Evolutionary conservation across 23 red algal species (phyloP).

Genomic region (Gracilaria caudata): DNA sequence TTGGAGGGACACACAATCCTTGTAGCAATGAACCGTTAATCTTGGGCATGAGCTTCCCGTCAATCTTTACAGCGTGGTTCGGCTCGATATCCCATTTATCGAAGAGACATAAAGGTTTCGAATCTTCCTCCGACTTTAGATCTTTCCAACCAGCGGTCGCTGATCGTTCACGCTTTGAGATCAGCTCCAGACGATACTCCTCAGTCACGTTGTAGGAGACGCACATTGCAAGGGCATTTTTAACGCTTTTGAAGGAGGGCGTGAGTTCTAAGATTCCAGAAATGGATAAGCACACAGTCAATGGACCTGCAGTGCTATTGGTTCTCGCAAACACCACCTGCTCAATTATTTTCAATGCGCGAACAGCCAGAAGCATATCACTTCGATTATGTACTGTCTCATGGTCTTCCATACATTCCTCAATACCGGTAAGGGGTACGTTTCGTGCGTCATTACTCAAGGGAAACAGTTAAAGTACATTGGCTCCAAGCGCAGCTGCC

Average conservation of each 20-base stretch:
- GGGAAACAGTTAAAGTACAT: too few relatives aligned
- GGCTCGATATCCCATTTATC: constrained; percentile 13
- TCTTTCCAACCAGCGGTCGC: not conserved
- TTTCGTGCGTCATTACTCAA: too few relatives aligned
- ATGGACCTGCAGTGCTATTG: not conserved
- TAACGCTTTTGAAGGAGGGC: not conserved
- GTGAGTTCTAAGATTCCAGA: not conserved
- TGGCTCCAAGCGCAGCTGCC: too few relatives aligned
- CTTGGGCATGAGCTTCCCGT: not conserved
- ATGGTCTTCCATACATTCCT: not conserved
- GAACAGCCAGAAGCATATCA: not conserved
- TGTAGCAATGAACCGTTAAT: constrained; percentile 5
- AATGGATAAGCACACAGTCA: not conserved
- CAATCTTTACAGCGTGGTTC: not conserved
- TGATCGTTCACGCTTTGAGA: not conserved
- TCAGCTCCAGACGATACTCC: not conserved
- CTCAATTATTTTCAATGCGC: not conserved
- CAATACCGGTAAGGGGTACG: not conserved
- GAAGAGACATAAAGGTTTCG: not conserved
- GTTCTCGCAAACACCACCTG: not conserved
- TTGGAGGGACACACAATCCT: not conserved
- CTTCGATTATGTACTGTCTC: not conserved
- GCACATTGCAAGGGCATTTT: not conserved
- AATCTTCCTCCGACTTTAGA: too few relatives aligned
- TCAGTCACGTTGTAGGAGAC: constrained; percentile 23